Base-by-base conservation (phyloP, 2,329 filamentous ascomycete genomes). In the Pyricularia sp. region DNA sequence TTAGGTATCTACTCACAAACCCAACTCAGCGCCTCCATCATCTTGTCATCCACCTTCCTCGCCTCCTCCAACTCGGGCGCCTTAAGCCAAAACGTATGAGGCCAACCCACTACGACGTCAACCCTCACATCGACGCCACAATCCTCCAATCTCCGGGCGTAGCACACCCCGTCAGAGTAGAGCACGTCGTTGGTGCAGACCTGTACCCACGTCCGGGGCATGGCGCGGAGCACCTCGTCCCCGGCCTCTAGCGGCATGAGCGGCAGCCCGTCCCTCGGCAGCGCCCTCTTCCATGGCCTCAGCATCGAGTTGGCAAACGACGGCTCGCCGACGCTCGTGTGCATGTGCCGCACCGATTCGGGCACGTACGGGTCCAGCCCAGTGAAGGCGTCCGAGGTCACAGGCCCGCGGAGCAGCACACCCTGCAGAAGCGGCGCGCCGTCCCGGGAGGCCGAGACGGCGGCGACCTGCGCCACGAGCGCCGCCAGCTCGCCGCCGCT, bases 81-180 rank as follows among this genome's bases (percentile, higher is more conserved):
- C 71, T 78, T 76, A 65, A 82, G 69, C 81, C 81, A 82, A 68
- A 81, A 82, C 8, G 81, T 83, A 72, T 83, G 81, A 22, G 80
- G 79, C 75, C 76, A 82, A 9, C 80, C 80, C 64, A 69, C 66
- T 31, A 80, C 73, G 2, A 81, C 73, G 67, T 78, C 75, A 7
- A 79, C 69, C 65, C 70, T 73, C 0, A 81, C 76, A 13, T 77
- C 73, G 0, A 76, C 73, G 12, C 76, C 77, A 4, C 73, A 75
- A 13, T 73, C 70, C 55, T 70, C 72, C 66, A 83, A 69, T 3
- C 74, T 70, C 69, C 77, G 76, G 4, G 77, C 79, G 68, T 81
- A 82, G 67, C 80, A 82, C 9, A 80, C 67, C 10, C 81, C 80
- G 69, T 83, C 81, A 24, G 78, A 79, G 70, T 82, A 82, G 66